Evolutionary conservation across 1,139 yeast genomes (phyloP).

Genomic region (Eremothecium gossypii): DNA sequence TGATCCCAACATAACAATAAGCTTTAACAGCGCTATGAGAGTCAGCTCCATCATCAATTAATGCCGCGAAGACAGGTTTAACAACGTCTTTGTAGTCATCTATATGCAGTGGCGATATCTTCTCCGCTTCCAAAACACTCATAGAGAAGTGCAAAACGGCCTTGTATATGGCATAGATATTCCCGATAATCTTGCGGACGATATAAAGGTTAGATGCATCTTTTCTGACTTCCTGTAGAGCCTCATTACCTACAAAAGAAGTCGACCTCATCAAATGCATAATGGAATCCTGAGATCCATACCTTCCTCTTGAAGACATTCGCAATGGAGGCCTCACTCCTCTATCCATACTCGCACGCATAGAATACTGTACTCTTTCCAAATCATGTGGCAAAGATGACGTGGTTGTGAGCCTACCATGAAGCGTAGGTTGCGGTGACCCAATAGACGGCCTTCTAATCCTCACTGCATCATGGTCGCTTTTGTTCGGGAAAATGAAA

Average conservation of each 20-base stretch:
- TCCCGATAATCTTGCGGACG: constrained; percentile 26
- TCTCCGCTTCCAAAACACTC: constrained; percentile 14
- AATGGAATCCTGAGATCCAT: constrained; percentile 17
- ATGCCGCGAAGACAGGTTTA: constrained; percentile 15
- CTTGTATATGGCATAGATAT: constrained; percentile 26
- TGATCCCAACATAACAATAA: constrained; percentile 4
- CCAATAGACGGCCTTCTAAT: constrained; percentile 4
- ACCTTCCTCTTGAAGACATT: constrained; percentile 15
- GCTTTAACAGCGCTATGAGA: constrained; percentile 6
- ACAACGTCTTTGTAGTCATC: constrained; percentile 10
- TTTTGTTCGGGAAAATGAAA: not conserved
- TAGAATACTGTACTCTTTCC: constrained; percentile 10
- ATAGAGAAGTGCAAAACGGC: constrained; percentile 23
- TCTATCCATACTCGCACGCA: constrained; percentile 6
- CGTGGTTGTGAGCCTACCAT: not conserved
- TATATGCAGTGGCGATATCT: constrained; percentile 7
- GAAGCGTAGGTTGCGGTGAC: not conserved
- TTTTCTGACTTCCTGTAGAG: constrained; percentile 8
- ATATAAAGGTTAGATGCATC: constrained; percentile 20
- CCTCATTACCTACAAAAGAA: constrained; percentile 3
- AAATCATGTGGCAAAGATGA: constrained; percentile 10
- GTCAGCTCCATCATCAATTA: constrained; percentile 10
- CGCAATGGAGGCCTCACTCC: constrained; percentile 16
- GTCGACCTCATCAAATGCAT: constrained; percentile 6
- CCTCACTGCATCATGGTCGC: constrained; percentile 6